phyloP scores from a whole-genome alignment of 768 basidiomycete genomes.

The Coprinellus aureogranulatus region DNA sequence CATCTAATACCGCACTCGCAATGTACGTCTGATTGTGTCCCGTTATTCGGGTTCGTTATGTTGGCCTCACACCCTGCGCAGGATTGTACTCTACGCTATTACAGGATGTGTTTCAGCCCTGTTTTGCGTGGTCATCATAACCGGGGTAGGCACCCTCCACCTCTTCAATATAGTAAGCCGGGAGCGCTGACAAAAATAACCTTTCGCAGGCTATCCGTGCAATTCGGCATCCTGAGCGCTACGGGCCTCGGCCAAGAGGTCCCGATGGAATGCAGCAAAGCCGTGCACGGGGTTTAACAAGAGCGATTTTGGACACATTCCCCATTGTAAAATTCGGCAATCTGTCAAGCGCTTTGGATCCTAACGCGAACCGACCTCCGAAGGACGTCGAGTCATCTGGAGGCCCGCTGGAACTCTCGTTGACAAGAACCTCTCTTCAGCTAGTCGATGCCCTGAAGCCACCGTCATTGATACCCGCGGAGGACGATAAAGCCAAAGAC shows the following conservation, averaged over 20 bases:
- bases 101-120: conserved; percentile 85
- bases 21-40: conserved; percentile 50
- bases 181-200: conserved; percentile 10
- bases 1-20: conserved; percentile 59
- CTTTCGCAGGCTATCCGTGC: conserved; percentile 69
- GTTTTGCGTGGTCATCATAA: conserved; percentile 81
- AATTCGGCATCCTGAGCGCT: conserved; percentile 85
- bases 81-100: conserved; percentile 84
- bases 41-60: conserved; percentile 4
- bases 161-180: background rate
- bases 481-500: background rate
- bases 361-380: background rate
- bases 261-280: conserved; percentile 44
- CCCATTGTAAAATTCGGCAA: conserved; percentile 84
- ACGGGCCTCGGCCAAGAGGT: conserved; percentile 65
- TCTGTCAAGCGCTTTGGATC: background rate
- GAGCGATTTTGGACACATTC: conserved; percentile 95
- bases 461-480: background rate
- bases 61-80: conserved; percentile 17
- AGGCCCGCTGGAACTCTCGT: background rate
- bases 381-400: conserved; percentile 7
- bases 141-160: conserved; percentile 57
- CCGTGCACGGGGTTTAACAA: conserved; percentile 80
- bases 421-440: background rate
- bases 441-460: background rate